Evolutionary conservation across 306 rosid genomes (phyloP), one percentile per base, ranked within the genome.

Genomic region (Senna tora): DNA sequence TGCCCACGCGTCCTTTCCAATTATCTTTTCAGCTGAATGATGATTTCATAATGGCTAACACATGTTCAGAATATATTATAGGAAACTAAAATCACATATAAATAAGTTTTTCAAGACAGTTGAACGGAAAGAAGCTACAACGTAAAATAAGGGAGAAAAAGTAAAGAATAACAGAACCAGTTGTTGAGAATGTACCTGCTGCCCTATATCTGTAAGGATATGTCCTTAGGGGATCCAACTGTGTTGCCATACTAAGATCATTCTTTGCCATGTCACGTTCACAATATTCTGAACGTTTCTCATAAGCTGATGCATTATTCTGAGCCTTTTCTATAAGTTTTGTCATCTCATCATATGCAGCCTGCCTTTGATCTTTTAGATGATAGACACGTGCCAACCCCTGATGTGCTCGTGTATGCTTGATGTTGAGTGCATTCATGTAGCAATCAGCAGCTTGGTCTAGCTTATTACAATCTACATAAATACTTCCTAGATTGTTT

Each of bases 171-270:
- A 34, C 9, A 45, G 16, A 49, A 36, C n/a, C 6, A 12, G 50
- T 12, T 36, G 30, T 45, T 53, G 7, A 52, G 21, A 61, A 58
- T 53, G 46, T 87, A 87, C 91, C 91, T 32, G 91, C 91, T 13
- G 91, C 91, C 76, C 91, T 81, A 30, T 87, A 87, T 84, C 87
- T 84, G 81, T 87, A 87, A 1, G 91, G 91, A 66, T 87, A 87
- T 16, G 88, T 87, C 79, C 91, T 79, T 70, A 81, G 61, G 32
- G 91, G 91, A 75, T 87, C 91, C 68, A 87, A 75, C 28, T 75
- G 81, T 15, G 91, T 81, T 38, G 88, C 91, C 81, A 69, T 84
- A 34, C 74, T 67, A 22, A 84, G 85, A 71, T 87, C 91, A 55
- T 69, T 77, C 75, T 69, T 84, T 54, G 88, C 91, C 91, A 79